Evolutionary conservation across 257 asterid genomes (phyloP).

Genomic region (Nemophila menziesii): DNA sequence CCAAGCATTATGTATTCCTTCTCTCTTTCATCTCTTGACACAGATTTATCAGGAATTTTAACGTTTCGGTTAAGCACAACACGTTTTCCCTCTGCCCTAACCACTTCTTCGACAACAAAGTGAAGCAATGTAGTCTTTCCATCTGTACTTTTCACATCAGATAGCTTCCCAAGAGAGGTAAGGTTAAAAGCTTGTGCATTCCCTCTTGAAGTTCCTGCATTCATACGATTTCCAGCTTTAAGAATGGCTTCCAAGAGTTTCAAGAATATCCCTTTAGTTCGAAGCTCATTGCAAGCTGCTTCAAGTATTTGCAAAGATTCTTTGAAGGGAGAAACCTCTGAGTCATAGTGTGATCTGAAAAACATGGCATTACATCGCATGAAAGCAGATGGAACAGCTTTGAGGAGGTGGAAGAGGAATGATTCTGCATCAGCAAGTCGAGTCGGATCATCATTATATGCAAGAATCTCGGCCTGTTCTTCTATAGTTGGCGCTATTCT

Average conservation of each 20-base stretch:
- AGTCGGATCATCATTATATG: constrained; percentile 63
- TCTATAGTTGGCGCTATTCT: constrained; percentile 60
- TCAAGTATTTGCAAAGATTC: constrained; percentile 45
- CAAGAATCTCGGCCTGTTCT: constrained; percentile 45
- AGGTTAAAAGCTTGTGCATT: constrained; percentile 82
- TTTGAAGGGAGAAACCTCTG: constrained; percentile 35
- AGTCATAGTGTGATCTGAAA: constrained; percentile 41
- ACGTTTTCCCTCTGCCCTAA: constrained; percentile 87
- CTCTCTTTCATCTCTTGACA: constrained; percentile 44
- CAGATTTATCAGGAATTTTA: constrained; percentile 13
- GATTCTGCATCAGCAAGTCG: constrained; percentile 81
- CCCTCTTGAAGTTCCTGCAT: constrained; percentile 82
- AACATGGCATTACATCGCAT: constrained; percentile 62
- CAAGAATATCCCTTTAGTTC: constrained; percentile 66
- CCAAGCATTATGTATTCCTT: constrained; percentile 79
- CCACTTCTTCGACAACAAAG: constrained; percentile 84
- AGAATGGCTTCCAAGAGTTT: constrained; percentile 84
- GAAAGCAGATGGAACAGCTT: constrained; percentile 73
- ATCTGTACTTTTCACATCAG: constrained; percentile 81
- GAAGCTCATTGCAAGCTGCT: constrained; percentile 59
- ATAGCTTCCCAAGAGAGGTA: constrained; percentile 60
- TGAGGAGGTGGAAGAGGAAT: constrained; percentile 75
- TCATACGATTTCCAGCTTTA: constrained; percentile 79
- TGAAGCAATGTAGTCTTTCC: constrained; percentile 79
- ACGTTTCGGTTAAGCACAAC: constrained; percentile 33